Evolutionary conservation across 1,284 basidiomycete species (phyloP).

Genomic region (Thecaphora thlaspeos): DNA sequence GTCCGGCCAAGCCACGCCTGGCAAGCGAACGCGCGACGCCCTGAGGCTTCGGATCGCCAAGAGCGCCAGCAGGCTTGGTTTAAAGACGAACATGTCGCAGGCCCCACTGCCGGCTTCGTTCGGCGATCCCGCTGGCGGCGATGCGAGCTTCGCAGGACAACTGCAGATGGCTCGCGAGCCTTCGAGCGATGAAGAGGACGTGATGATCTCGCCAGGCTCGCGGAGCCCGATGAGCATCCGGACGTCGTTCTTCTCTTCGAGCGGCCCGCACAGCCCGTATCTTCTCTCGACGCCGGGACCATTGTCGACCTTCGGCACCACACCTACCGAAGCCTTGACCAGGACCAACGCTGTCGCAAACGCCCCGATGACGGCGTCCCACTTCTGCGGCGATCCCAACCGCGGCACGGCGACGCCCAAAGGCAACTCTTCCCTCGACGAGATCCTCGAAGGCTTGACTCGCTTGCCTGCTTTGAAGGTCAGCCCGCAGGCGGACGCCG

Average conservation of each 20-base stretch:
- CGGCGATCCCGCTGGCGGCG: not conserved
- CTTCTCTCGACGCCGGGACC: not conserved
- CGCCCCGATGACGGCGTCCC: slow-evolving; percentile 42
- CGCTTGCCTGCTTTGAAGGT: not conserved
- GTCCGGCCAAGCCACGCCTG: slow-evolving; percentile 5
- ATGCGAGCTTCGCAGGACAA: not conserved
- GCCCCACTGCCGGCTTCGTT: not conserved
- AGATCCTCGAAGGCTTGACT: not conserved
- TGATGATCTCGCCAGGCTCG: not conserved
- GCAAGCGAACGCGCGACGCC: slow-evolving; percentile 24
- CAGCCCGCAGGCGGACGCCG: not conserved
- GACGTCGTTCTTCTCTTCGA: not conserved
- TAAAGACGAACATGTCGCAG: slow-evolving; percentile 22
- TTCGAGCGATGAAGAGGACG: not conserved
- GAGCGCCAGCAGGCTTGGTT: slow-evolving; percentile 37
- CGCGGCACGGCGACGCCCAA: not conserved
- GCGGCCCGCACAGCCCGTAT: not conserved
- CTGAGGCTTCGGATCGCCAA: slow-evolving; percentile 45
- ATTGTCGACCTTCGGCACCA: not conserved
- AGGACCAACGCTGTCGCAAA: slow-evolving; percentile 42
- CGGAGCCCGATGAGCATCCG: not conserved
- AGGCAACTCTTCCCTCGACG: not conserved
- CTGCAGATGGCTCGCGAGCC: too few species aligned
- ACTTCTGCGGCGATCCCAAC: slow-evolving; percentile 15
- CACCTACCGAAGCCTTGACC: not conserved